A percentile compares a stretch with the other conserved stretches of the same genome.
Conservation (phyloP, 768 basidiomycete genomes). For the Rossbeevera mucosa region DNA sequence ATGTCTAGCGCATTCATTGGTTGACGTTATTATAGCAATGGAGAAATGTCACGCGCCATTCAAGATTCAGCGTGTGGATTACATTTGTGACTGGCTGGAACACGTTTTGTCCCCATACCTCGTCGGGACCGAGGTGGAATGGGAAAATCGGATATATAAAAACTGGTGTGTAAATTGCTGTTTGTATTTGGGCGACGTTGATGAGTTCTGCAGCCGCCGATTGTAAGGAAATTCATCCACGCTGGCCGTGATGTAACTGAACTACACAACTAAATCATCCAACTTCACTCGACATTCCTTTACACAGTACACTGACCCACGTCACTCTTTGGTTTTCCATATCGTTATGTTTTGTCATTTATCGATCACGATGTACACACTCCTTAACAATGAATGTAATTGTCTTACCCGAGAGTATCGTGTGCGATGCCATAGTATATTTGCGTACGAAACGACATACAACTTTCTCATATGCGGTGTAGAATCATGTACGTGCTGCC, state of each 20-base stretch:
- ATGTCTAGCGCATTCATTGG: background rate
- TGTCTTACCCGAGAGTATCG: background rate
- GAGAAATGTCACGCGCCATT: conserved; percentile 45
- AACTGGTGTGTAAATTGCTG: conserved; percentile 24
- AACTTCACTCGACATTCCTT: background rate
- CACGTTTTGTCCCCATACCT: conserved; percentile 26
- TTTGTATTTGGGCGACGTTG: background rate
- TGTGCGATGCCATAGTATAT: conserved; percentile 23
- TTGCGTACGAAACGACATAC: conserved; percentile 27
- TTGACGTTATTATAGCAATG: conserved; percentile 34
- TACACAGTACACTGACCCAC: background rate
- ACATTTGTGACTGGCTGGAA: conserved; percentile 40
- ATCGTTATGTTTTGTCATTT: conserved; percentile 9
- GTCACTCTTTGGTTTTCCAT: background rate
- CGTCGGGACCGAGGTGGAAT: conserved; percentile 24
- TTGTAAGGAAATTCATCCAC: background rate
- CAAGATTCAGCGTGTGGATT: conserved; percentile 31
- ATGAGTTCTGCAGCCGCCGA: conserved; percentile 8
- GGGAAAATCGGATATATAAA: conserved; percentile 25
- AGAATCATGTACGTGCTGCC: conserved; percentile 59
- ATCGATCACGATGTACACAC: background rate
- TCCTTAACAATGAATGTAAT: conserved; percentile 8
- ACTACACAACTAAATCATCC: background rate
- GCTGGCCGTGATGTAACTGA: background rate
- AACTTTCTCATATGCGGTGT: conserved; percentile 10